phyloP scores from a whole-genome alignment of 2,329 filamentous ascomycete species.

The Xylariaceae sp. region DNA sequence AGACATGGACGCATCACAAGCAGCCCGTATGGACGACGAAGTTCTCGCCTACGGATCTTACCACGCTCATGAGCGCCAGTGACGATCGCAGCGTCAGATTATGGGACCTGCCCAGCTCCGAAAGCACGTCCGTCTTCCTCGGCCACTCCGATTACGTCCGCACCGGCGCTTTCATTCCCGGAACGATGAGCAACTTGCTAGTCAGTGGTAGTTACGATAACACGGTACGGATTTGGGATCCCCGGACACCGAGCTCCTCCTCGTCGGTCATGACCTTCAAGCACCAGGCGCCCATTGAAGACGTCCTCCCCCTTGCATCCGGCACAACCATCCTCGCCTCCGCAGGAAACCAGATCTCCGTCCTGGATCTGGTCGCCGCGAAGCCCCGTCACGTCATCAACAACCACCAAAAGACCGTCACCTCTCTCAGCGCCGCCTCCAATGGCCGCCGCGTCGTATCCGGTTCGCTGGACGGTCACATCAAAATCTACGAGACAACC shows the following conservation, averaged over 20 bases:
- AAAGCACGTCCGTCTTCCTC: conserved; percentile 69
- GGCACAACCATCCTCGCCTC: conserved; percentile 83
- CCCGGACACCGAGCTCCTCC: conserved; percentile 59
- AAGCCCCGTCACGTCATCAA: conserved; percentile 80
- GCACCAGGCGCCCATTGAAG: conserved; percentile 82
- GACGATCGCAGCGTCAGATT: conserved; percentile 90
- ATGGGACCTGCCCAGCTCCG: conserved; percentile 85
- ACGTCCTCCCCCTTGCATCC: conserved; percentile 78
- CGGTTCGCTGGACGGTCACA: conserved; percentile 87
- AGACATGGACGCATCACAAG: conserved; percentile 92
- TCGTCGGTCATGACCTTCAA: conserved; percentile 84
- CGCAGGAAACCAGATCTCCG: conserved; percentile 79
- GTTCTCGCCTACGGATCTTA: conserved; percentile 87
- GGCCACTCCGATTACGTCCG: conserved; percentile 94
- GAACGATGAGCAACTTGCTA: conserved; percentile 64
- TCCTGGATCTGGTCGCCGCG: conserved; percentile 87
- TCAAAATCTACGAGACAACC: conserved; percentile 93
- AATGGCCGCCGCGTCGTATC: conserved; percentile 76
- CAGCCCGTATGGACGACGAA: conserved; percentile 89
- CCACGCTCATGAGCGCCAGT: conserved; percentile 78
- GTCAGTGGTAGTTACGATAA: conserved; percentile 92
- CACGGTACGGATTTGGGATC: conserved; percentile 91
- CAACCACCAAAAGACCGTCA: conserved; percentile 98
- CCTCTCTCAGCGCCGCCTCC: conserved; percentile 75
- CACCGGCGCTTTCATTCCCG: conserved; percentile 78